Base-by-base conservation (phyloP, 1,139 yeast species). In the Candida sp. region DNA sequence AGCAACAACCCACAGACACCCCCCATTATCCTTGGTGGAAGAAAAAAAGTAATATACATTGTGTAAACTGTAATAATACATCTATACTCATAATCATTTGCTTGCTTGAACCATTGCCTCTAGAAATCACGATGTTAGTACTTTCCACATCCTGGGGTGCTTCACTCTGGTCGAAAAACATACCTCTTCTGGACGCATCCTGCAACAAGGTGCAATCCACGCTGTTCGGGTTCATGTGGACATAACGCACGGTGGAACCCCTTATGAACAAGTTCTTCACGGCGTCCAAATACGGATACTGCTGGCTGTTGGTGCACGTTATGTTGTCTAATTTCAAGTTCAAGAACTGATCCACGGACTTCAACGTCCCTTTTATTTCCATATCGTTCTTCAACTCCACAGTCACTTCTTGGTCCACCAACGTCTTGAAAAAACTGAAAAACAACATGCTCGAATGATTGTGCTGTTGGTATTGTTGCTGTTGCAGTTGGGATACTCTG, bases 201-300 rank as follows among this genome's bases (percentile, higher is more conserved):
- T 94, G 99, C 57, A 96, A 81, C 64, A 96, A 78, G 37, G 96
- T 93, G 46, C 97, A 91, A 67, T 94, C 99, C 42, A 96, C 98
- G 54, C 92, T 88, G 54, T 81, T 81, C 52, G 96, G 89, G 58
- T 86, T 92, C 67, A 96, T 79, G 65, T 94, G 96, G 30, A 96
- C 96, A 62, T 96, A 96, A 73, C 99, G 87, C 41, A 96, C 97
- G 22, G 94, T 94, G 2, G 98, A 92, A 12, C 99, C 99, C 78
- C 99, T 87, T 52, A 96, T 88, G 69, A 96, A 96, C 59, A 94
- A 80, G 65, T 90, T 92, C 71, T 90, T 88, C 41, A 93, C 96
- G 2, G 98, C 90, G 50, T 66, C 66, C 63, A 96, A 80, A 67
- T 96, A 98, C 50, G 99, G 99, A 66, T 90, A 94, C 65, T 87